Percentiles rank a stretch among this genome's conserved stretches.
phyloP scores from a whole-genome alignment of 139 green algal species.

The Limnomonas spitsbergensis region DNA sequence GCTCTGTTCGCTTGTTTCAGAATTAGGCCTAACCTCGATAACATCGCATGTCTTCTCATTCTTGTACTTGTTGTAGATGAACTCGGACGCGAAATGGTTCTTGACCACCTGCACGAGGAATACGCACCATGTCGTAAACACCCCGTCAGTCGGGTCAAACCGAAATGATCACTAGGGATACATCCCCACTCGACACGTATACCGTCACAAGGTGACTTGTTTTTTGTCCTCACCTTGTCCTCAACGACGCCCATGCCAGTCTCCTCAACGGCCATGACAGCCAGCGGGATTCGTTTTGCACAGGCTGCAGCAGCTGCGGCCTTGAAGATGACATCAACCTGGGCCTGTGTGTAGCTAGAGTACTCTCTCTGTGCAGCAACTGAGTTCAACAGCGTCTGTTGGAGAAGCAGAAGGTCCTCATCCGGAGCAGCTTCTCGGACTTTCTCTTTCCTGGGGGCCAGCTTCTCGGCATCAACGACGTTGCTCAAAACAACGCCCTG shows the following conservation, averaged over 20 bases:
- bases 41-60: conserved; percentile 66
- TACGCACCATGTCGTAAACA: neutral
- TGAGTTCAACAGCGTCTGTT: conserved; percentile 23
- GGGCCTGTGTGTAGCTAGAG: conserved; percentile 46
- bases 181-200: too few species aligned
- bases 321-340: conserved; percentile 50
- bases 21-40: conserved; percentile 59
- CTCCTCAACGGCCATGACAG: conserved; percentile 65
- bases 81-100: conserved; percentile 74
- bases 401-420: conserved; percentile 30
- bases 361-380: conserved; percentile 42
- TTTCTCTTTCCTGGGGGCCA: conserved; percentile 35
- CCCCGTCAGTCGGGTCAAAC: too few species aligned
- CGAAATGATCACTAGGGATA: too few species aligned
- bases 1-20: too few species aligned
- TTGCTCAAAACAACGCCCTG: neutral
- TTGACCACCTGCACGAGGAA: conserved; percentile 60
- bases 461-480: neutral
- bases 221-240: too few species aligned
- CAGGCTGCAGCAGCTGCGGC: conserved; percentile 53
- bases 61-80: conserved; percentile 80
- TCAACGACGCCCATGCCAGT: conserved; percentile 60
- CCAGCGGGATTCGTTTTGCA: conserved; percentile 46
- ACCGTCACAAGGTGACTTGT: too few species aligned
- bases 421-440: conserved; percentile 24